Conservation (phyloP, 2,329 filamentous ascomycete species). For the Fusarium palustre region DNA sequence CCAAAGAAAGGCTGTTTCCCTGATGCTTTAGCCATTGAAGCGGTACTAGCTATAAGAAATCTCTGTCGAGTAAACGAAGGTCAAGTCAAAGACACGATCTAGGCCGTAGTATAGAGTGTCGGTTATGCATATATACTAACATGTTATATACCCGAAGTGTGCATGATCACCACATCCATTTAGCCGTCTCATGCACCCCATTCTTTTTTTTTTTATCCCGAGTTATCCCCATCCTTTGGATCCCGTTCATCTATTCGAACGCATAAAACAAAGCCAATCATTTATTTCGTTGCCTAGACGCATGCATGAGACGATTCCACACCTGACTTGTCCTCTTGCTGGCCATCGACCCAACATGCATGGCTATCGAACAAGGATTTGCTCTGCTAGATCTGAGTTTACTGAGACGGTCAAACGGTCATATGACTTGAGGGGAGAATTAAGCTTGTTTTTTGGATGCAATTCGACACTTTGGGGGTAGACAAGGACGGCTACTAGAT, state of each 20-base stretch:
- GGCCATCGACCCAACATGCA: slow-evolving; percentile 1
- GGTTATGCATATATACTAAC: not conserved
- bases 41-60: no score
- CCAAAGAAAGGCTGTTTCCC: slow-evolving; percentile 19
- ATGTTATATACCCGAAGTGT: not conserved
- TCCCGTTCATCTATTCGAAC: not conserved
- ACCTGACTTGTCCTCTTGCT: not conserved
- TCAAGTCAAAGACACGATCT: no score
- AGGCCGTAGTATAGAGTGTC: not conserved
- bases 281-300: slow-evolving; percentile 4
- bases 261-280: not conserved
- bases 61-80: not conserved
- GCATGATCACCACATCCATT: slow-evolving; percentile 8
- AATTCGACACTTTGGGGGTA: not conserved
- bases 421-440: not conserved
- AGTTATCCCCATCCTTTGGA: slow-evolving; percentile 3
- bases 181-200: slow-evolving; percentile 2
- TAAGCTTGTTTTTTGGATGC: not conserved
- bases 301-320: not conserved
- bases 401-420: not conserved
- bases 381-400: not conserved
- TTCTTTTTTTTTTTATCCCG: not conserved
- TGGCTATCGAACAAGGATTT: not conserved
- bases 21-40: not conserved
- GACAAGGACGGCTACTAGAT: no score